Percentiles rank a stretch among this genome's conserved stretches.
phyloP scores from a whole-genome alignment of 192 early-diverging fungal genomes.

The Paraglomus brasilianum region DNA sequence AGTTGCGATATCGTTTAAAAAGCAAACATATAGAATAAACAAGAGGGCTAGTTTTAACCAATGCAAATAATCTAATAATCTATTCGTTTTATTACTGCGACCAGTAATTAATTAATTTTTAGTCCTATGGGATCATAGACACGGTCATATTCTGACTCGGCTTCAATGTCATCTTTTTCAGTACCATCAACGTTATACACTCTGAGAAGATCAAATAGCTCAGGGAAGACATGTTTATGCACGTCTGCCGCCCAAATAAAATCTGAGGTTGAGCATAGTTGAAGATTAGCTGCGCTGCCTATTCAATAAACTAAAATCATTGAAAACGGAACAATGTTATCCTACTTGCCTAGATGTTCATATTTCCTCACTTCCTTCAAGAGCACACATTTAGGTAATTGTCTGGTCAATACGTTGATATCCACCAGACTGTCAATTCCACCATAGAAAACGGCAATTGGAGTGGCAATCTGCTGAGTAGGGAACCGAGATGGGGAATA shows the following conservation, averaged over 20 bases:
- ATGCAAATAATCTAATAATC: no score
- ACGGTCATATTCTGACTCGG: not conserved
- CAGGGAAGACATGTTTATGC: constrained; percentile 48
- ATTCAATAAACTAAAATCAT: constrained; percentile 26
- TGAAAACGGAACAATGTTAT: no score
- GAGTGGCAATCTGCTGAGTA: constrained; percentile 76
- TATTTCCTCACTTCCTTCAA: constrained; percentile 64
- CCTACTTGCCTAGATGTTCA: constrained; percentile 69
- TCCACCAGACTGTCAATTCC: constrained; percentile 82
- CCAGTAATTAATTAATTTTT: no score
- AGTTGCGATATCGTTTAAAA: no score
- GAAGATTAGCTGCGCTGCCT: not conserved
- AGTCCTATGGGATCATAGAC: no score
- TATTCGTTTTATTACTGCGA: no score
- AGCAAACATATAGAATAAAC: no score
- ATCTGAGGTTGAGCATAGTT: constrained; percentile 7
- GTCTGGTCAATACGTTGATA: constrained; percentile 53
- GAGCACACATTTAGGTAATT: constrained; percentile 57
- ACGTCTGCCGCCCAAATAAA: constrained; percentile 54
- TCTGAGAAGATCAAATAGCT: constrained; percentile 44
- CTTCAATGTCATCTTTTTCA: not conserved
- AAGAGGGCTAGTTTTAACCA: no score
- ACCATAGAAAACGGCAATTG: constrained; percentile 91
- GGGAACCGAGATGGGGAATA: constrained; percentile 72
- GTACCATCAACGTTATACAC: not conserved